These are phyloP conservation scores for Flaveria robusta DNA, from an alignment of 129 eudicot species.

Conservation along the genomic window DNA sequence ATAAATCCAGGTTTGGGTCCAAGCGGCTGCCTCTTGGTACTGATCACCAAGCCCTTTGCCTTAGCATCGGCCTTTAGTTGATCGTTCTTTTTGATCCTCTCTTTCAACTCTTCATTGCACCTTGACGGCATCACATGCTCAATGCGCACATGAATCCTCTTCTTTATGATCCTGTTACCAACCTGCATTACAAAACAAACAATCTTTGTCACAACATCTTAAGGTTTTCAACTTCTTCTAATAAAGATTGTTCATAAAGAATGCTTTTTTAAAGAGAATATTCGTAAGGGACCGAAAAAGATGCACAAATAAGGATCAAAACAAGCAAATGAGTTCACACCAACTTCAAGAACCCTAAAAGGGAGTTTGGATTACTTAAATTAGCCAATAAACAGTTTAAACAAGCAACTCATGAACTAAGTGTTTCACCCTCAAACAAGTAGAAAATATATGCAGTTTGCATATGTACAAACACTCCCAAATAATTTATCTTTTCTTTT, in stretches of 20 bases:
- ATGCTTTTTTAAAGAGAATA: neutral
- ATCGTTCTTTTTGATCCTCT: slow-evolving; percentile 70
- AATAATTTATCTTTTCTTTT: neutral
- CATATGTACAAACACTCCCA: neutral
- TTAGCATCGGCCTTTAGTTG: slow-evolving; percentile 82
- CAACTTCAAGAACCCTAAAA: no score
- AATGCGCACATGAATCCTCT: slow-evolving; percentile 89
- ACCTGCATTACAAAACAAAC: slow-evolving; percentile 41
- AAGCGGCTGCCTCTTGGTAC: slow-evolving; percentile 85
- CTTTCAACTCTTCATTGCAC: slow-evolving; percentile 74
- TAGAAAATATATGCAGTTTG: neutral
- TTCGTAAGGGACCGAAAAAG: neutral
- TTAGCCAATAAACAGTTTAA: no score
- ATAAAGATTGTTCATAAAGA: neutral
- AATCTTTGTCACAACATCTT: neutral
- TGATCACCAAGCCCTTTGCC: slow-evolving; percentile 68
- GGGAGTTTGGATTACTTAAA: neutral
- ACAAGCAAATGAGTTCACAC: neutral
- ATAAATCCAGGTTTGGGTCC: slow-evolving; percentile 93
- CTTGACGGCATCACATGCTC: slow-evolving; percentile 91
- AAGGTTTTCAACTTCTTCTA: neutral
- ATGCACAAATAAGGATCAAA: neutral
- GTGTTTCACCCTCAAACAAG: neutral
- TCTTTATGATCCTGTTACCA: slow-evolving; percentile 70
- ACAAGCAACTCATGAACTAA: neutral